phyloP scores from a whole-genome alignment of 768 basidiomycete species.

The Boletus sensibilis region DNA sequence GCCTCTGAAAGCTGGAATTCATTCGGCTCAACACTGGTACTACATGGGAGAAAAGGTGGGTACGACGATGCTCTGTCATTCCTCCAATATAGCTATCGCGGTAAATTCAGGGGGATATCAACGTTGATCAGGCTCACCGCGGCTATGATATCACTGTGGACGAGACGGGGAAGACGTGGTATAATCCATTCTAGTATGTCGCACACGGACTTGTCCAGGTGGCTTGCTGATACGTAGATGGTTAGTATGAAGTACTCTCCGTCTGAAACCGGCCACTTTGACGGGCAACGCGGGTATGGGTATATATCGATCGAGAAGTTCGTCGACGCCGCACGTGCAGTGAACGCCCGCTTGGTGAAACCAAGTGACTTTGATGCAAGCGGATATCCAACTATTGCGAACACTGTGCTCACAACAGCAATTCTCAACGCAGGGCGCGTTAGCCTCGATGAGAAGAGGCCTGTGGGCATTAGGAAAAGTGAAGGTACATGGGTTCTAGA shows the following conservation, averaged over 20 bases:
- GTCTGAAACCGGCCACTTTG: slow-evolving; percentile 88
- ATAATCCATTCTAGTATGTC: slow-evolving; percentile 88
- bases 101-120: slow-evolving; percentile 73
- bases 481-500: slow-evolving; percentile 67
- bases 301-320: slow-evolving; percentile 92
- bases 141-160: slow-evolving; percentile 90
- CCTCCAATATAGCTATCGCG: neutral
- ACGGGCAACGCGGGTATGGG: slow-evolving; percentile 92
- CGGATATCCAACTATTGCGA: slow-evolving; percentile 84
- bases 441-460: slow-evolving; percentile 85
- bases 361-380: slow-evolving; percentile 74
- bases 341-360: slow-evolving; percentile 67
- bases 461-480: slow-evolving; percentile 72
- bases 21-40: slow-evolving; percentile 91
- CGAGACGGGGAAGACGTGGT: slow-evolving; percentile 79
- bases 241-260: slow-evolving; percentile 91
- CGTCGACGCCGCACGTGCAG: slow-evolving; percentile 75
- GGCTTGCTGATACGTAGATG: slow-evolving; percentile 7
- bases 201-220: neutral
- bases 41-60: slow-evolving; percentile 89
- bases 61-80: neutral
- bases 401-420: slow-evolving; percentile 83
- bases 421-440: slow-evolving; percentile 90
- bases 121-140: slow-evolving; percentile 90
- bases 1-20: slow-evolving; percentile 84